A percentile compares a stretch with the other conserved stretches of the same genome.
Evolutionary conservation across 805 yeast genomes (phyloP).

Genomic region (Suhomyces vadensis): DNA sequence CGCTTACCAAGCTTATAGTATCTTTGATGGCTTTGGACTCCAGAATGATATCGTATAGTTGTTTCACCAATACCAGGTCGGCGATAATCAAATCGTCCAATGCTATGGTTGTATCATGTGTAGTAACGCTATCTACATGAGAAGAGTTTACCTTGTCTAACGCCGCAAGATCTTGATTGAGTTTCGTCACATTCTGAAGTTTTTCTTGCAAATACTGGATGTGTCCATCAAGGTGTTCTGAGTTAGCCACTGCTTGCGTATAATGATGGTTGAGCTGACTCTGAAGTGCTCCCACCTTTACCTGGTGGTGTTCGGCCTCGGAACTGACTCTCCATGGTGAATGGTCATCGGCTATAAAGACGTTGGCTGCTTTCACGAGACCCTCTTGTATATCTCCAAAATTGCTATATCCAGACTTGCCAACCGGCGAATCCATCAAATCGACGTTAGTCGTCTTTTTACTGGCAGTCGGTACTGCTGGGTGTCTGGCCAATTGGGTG

Average conservation of each 20-base stretch:
- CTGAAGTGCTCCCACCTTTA: slow-evolving; percentile 29
- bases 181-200: slow-evolving; percentile 19
- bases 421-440: not conserved
- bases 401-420: not conserved
- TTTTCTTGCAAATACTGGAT: slow-evolving; percentile 29
- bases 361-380: not conserved
- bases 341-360: not conserved
- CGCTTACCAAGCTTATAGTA: slow-evolving; percentile 56
- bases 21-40: slow-evolving; percentile 74
- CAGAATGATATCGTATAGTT: slow-evolving; percentile 62
- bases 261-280: slow-evolving; percentile 36
- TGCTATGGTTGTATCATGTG: slow-evolving; percentile 15
- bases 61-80: slow-evolving; percentile 45
- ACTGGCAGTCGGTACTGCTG: too few relatives aligned
- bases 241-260: slow-evolving; percentile 38
- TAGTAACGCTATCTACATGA: slow-evolving; percentile 19
- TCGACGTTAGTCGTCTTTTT: not conserved
- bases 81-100: slow-evolving; percentile 41
- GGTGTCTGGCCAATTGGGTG: too few relatives aligned
- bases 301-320: slow-evolving; percentile 9
- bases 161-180: slow-evolving; percentile 27
- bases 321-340: not conserved
- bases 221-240: slow-evolving; percentile 31
- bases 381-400: not conserved
- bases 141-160: slow-evolving; percentile 27